Conservation (phyloP, 352 stramenopile genomes). For the Phytopythium aichiense region DNA sequence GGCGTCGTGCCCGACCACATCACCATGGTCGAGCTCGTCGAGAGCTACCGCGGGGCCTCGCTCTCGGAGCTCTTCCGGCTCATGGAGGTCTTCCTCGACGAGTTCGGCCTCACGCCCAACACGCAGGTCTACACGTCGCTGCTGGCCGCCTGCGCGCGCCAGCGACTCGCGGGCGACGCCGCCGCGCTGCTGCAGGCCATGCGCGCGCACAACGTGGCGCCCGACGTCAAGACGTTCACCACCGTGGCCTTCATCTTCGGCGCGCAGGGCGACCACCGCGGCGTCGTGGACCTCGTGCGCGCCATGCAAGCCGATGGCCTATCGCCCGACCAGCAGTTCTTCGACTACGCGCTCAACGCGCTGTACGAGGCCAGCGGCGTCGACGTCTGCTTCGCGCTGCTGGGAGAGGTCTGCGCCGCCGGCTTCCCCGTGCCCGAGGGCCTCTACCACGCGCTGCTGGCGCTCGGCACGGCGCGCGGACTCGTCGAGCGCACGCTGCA, state of each 20-base stretch:
- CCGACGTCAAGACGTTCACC: conserved; percentile 64
- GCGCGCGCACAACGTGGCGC: conserved; percentile 30
- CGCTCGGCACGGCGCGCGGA: conserved; percentile 48
- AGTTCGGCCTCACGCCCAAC: conserved; percentile 47
- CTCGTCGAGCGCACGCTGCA: conserved; percentile 69
- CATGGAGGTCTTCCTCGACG: conserved; percentile 61
- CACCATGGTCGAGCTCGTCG: conserved; percentile 78
- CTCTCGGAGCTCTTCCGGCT: conserved; percentile 63
- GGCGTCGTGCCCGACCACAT: conserved; percentile 54
- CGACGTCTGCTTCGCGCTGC: conserved; percentile 69
- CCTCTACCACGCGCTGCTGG: conserved; percentile 57
- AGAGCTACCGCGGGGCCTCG: conserved; percentile 55
- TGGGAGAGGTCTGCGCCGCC: conserved; percentile 41
- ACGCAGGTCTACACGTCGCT: conserved; percentile 76
- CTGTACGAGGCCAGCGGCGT: conserved; percentile 53
- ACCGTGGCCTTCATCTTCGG: conserved; percentile 65
- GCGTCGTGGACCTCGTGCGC: conserved; percentile 38
- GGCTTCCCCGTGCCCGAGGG: conserved; percentile 44
- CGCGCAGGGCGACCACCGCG: conserved; percentile 44
- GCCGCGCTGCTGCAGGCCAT: conserved; percentile 53
- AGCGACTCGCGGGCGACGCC: conserved; percentile 50
- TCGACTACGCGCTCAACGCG: conserved; percentile 56
- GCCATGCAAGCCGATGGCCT: conserved; percentile 38
- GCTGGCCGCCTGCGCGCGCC: conserved; percentile 58
- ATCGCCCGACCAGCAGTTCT: conserved; percentile 49